A percentile compares a stretch with the other conserved stretches of the same genome.
These are phyloP conservation scores for Podospora australis DNA, from an alignment of 495 filamentous ascomycete genomes.

Conservation along the genomic window DNA sequence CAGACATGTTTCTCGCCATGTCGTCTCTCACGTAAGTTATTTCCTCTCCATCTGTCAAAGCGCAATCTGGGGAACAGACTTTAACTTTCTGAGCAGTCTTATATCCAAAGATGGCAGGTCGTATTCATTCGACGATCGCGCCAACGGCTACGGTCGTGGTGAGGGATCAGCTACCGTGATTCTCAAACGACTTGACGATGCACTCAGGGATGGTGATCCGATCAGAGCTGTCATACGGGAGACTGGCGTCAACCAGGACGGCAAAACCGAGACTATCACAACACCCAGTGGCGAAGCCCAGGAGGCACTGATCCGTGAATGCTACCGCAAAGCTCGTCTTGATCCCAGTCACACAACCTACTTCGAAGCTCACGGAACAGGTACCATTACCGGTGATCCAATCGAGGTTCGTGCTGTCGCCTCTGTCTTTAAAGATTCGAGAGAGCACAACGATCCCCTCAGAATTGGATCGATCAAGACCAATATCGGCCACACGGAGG, in stretches of 20 bases:
- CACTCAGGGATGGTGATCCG: conserved; percentile 44
- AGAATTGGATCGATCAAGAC: conserved; percentile 34
- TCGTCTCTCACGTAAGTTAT: conserved; percentile 23
- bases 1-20: conserved; percentile 30
- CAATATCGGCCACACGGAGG: conserved; percentile 40
- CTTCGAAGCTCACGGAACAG: conserved; percentile 50
- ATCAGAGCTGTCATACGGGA: conserved; percentile 57
- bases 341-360: conserved; percentile 36
- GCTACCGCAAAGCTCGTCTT: conserved; percentile 43
- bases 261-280: conserved; percentile 38
- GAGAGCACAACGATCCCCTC: conserved; percentile 30
- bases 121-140: conserved; percentile 43
- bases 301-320: conserved; percentile 40
- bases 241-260: conserved; percentile 52
- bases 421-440: conserved; percentile 31
- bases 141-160: conserved; percentile 61
- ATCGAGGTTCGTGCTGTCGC: conserved; percentile 45
- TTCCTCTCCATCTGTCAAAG: neutral
- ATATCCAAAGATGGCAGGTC: conserved; percentile 29
- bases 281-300: conserved; percentile 48
- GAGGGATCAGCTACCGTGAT: conserved; percentile 49
- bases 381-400: conserved; percentile 53
- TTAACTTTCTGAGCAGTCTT: conserved; percentile 22
- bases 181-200: conserved; percentile 55
- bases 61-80: conserved; percentile 5